Base-by-base conservation (phyloP, 208 protist genomes). In the Leishmania aethiopica region DNA sequence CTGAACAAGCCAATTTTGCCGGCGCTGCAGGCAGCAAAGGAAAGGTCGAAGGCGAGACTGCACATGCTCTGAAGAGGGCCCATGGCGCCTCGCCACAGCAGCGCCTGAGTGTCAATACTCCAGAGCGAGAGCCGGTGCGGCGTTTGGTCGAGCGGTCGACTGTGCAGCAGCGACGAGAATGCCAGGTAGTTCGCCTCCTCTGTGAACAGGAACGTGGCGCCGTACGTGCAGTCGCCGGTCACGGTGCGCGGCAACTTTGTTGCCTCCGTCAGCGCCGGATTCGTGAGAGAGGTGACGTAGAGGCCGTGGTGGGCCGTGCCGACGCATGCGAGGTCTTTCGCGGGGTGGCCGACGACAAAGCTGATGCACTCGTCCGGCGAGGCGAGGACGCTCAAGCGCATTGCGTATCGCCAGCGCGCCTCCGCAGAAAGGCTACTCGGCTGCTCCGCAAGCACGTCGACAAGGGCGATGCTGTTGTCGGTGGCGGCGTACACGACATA, bases 21-120 rank as follows among this genome's bases (percentile, higher is more conserved):
- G 4, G 55, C 75, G 4, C 86, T 83, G 75, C 91, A 96, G 17
- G 88, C 90, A 5, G 89, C 91, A 60, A 97, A 96, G 17, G 88
- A 79, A 53, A 86, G 71, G 28, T 84, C 80, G 60, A 57, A 79
- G 51, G 86, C n/a, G 64, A 97, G 80, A 49, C 83, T 37, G 57
- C 89, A 91, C 79, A 97, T 86, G 60, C 85, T 79, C 40, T 80
- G 69, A 35, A 96, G 78, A 51, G 88, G 88, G 13, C 88, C 89
- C 78, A 90, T 91, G 70, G 86, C 88, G 25, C 94, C 94, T 2
- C 93, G 90, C 93, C 94, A 97, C 17, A 97, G 82, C 32, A 96
- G 81, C 35, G 78, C 59, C 22, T 66, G 45, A 0, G 82, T 70
- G 17, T 86, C 49, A 11, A 94, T 64, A 55, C 88, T 80, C 92